These are phyloP conservation scores for Lagerstroemia speciosa DNA, from an alignment of 345 rosid species.

Conservation along the genomic window DNA sequence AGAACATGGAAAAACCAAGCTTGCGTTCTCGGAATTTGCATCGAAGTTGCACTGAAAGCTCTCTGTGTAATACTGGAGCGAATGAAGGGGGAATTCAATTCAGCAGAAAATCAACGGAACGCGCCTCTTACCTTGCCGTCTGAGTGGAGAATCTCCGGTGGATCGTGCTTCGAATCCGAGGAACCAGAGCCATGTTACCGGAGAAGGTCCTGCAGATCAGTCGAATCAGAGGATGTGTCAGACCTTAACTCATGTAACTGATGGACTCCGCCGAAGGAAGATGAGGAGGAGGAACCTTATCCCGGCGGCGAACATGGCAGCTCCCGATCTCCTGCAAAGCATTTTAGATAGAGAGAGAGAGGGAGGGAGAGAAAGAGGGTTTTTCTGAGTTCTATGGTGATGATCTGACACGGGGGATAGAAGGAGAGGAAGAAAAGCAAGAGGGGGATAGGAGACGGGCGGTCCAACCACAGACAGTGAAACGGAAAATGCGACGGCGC, in stretches of 20 bases:
- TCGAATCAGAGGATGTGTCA: background rate
- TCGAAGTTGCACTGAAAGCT: background rate
- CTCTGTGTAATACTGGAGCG: background rate
- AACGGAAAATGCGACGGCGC: background rate
- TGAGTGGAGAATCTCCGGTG: conserved; percentile 6
- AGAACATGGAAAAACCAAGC: too few relatives aligned
- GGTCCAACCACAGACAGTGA: background rate
- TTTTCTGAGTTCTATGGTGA: background rate
- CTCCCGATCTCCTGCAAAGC: conserved; percentile 5
- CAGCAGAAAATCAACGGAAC: too few relatives aligned
- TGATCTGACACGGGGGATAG: background rate
- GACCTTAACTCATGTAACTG: background rate
- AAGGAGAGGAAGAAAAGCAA: too few relatives aligned
- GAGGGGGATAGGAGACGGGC: background rate
- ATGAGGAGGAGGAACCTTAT: background rate
- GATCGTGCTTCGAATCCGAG: background rate
- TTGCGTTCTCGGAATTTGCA: background rate
- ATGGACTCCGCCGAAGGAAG: background rate
- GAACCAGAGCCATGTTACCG: background rate
- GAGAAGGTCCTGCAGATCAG: conserved; percentile 1
- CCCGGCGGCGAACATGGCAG: background rate
- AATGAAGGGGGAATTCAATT: background rate
- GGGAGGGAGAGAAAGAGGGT: background rate
- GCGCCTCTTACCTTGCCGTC: conserved; percentile 2
- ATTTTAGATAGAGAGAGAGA: background rate